Evolutionary conservation across 148 eudicot genomes (phyloP), one percentile per base, ranked within the genome.

Genomic region (Euryodendron excelsum): DNA sequence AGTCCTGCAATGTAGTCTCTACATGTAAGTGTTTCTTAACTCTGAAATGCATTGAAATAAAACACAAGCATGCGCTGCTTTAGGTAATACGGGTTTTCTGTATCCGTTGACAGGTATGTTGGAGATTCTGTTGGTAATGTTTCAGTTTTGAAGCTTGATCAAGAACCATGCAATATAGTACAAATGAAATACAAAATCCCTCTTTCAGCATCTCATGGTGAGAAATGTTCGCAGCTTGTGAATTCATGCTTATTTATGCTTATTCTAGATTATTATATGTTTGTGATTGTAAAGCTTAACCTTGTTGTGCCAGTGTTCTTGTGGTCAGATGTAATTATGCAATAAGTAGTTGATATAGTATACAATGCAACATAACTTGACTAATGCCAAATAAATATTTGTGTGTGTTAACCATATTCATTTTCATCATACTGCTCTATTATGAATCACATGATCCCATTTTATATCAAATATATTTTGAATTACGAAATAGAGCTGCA

Each of bases 111-210:
- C 87, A 96, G 99, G 84, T 93, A 87, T 75, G 77, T 88, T 72
- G 99, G 99, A 84, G 91, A 93, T 80, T 85, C 89, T 37, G 56
- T 61, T 69, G 99, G 99, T 66, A 85, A 86, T 87, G 89, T 96
- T 61, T 88, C 94, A 0, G 88, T 93, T 73, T 81, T 91, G 88
- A 90, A 90, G 84, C 81, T 91, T 75, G 84, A 86, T 80, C 80
- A 80, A 78, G 91, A 86, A 56, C 63, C 82, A 62, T 68, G 77
- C 62, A 81, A 77, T 58, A 71, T 92, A 30, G 91, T 79, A 72
- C 82, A 80, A 59, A 93, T 96, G 99, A 87, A 82, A 37, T 96
- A 96, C 80, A 82, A 77, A 21, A 96, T 96, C 75, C 99, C 99
- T 27, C 74, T 85, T 87, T 81, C 90, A 56, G 92, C 84, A 81